Evolutionary conservation across 202 grass and related monocot species (phyloP).

Genomic region (Brachypodium distachyon): DNA sequence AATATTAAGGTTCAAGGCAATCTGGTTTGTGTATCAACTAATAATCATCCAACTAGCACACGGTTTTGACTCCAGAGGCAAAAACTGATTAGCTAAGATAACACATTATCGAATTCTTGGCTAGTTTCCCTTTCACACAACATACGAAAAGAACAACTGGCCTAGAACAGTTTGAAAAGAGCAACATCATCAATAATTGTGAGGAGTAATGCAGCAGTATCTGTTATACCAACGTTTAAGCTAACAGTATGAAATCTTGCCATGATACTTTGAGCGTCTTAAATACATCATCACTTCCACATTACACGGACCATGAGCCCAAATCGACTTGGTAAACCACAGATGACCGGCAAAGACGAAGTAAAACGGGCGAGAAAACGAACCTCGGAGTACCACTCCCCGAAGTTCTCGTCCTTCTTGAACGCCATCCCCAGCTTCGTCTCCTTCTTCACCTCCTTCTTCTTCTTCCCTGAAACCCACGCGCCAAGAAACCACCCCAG

Average conservation of each 20-base stretch:
- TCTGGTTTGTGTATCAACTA: neutral
- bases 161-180: neutral
- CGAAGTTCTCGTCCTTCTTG: constrained; percentile 91
- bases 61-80: too few species aligned
- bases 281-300: neutral
- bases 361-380: neutral
- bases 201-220: neutral
- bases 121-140: neutral
- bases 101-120: neutral
- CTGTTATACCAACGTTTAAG: neutral
- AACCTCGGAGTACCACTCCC: constrained; percentile 98
- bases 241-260: neutral
- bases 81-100: too few species aligned
- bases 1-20: neutral
- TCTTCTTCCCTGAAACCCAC: constrained; percentile 49
- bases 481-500: neutral
- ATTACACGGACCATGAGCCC: neutral
- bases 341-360: neutral
- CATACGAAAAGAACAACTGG: neutral
- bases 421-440: constrained; percentile 74
- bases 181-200: neutral
- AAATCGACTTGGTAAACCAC: neutral
- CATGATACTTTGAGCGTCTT: neutral
- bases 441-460: constrained; percentile 99
- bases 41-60: neutral